Percentiles rank a stretch among this genome's conserved stretches.
Conservation (phyloP, 2,329 filamentous ascomycete species). For the Apiospora hydei region DNA sequence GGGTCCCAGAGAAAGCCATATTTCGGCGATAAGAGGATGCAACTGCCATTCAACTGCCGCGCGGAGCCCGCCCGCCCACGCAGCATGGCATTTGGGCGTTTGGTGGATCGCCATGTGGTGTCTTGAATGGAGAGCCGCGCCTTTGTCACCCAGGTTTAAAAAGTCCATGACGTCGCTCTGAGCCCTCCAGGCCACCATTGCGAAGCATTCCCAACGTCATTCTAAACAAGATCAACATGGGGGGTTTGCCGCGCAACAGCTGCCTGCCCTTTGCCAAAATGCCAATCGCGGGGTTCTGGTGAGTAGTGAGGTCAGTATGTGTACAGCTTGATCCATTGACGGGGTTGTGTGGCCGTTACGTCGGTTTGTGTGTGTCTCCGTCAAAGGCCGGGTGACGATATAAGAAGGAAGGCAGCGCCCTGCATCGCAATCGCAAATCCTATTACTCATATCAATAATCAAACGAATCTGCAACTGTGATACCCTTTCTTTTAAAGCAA, state of each 20-base stretch:
- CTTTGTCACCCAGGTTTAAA: background rate
- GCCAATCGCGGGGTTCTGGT: conserved; percentile 1
- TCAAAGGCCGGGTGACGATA: background rate
- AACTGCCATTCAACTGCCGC: conserved; percentile 10
- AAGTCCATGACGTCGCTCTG: conserved; percentile 22
- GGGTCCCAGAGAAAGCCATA: too few relatives aligned
- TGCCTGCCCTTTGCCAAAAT: background rate
- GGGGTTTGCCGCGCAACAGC: background rate
- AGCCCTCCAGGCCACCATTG: conserved; percentile 6
- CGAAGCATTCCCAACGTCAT: conserved; percentile 12
- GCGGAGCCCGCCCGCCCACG: background rate
- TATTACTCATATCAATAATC: background rate
- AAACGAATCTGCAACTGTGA: background rate
- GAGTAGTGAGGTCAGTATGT: conserved; percentile 3
- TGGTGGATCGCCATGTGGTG: conserved; percentile 1
- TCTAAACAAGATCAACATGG: background rate
- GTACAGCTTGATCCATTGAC: background rate
- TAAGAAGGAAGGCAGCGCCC: background rate
- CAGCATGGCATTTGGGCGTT: background rate
- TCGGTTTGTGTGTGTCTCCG: background rate
- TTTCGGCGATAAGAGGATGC: background rate
- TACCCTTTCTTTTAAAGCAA: background rate
- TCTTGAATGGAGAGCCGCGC: conserved; percentile 7
- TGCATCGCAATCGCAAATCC: background rate
- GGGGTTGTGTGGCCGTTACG: background rate